Base-by-base conservation (phyloP, 2,329 filamentous ascomycete genomes). In the Xylaria hypoxylon region DNA sequence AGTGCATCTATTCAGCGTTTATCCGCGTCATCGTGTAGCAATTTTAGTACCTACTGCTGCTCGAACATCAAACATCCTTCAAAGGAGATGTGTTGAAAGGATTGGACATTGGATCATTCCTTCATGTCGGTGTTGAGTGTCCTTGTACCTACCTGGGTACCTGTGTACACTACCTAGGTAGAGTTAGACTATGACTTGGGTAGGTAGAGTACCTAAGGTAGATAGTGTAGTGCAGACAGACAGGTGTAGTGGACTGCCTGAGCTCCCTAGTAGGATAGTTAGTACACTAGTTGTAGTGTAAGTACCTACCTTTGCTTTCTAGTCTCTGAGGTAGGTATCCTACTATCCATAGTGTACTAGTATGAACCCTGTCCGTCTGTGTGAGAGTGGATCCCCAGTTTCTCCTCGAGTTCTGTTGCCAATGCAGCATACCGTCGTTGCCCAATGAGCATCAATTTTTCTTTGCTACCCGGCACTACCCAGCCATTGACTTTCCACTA, bases 401-500 rank as follows among this genome's bases (percentile, higher is more conserved):
- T 59, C 58, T 62, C 33, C 52, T 58, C 24, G 11, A 35, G 35
- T 44, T 45, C 53, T 58, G 48, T 31, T 47, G 48, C 45, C 44
- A 22, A 59, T 61, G 51, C 28, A 45, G 45, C 50, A 47, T 50
- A 44, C 48, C 24, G 60, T 38, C 15, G 38, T 35, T 52, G 56
- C 19, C 65, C 65, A 67, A 67, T 66, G 59, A 63, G 26, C 53
- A 38, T 13, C 10, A n/a, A n/a, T n/a, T 38, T 19, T n/a, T 19
- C 56, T 17, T 26, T 26, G 17, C 28, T 24, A 38, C 53, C 56
- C 31, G 38, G 60, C 26, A 47, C 59, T 28, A 53, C 42, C 62
- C 65, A 68, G 65, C 65, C 65, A 68, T 68, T 45, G 65, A 48
- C 24, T 62, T 65, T 67, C 31, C 11, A 45, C 22, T 45, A 33